Evolutionary conservation across 2,329 filamentous ascomycete species (phyloP), one percentile per base, ranked within the genome.

Genomic region (Epichloe festucae): DNA sequence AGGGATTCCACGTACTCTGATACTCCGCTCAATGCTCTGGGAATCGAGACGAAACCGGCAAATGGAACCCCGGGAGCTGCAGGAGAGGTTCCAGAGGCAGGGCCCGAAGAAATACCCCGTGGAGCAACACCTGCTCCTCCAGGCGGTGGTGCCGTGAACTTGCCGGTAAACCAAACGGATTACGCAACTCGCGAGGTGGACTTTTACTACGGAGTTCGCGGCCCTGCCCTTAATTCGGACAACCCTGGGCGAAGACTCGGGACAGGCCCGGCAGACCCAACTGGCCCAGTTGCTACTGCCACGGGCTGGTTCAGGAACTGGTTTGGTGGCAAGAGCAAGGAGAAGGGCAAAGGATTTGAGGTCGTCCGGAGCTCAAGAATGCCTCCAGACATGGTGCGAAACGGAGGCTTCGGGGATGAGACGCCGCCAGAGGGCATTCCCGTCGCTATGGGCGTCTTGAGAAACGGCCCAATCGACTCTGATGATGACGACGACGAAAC

Each of bases 281-380:
- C 90, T 39, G 88, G 90, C 0, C 89, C 90, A 0, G 87, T 95
- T 19, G 86, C 89, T 2, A 91, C 87, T 7, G 91, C 93, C 0
- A 85, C 87, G 0, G 88, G 89, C 4, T 98, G 91, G 89, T 81
- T 97, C 66, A 84, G 87, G 59, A 79, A 76, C 49, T 64, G 95
- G 5, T 79, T 95, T 53, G 84, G 83, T 12, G 86, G 85, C 15
- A 95, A 94, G 70, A 89, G 83, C 6, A 96, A 95, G 63, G 91
- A 96, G 58, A 95, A 94, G 67, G 84, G 85, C 57, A 97, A 97
- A 67, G 93, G 93, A 0, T 98, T 98, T 59, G 93, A 97, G 65
- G 93, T 98, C 5, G 91, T 98, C 15, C 76, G 93, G 61, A 96
- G 90, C 64, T 81, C 89, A 7, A 80, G 90, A 51, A 89, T 93